Conservation (phyloP, 305 asterid genomes). For the Fraxinus xanthoxyloides region DNA sequence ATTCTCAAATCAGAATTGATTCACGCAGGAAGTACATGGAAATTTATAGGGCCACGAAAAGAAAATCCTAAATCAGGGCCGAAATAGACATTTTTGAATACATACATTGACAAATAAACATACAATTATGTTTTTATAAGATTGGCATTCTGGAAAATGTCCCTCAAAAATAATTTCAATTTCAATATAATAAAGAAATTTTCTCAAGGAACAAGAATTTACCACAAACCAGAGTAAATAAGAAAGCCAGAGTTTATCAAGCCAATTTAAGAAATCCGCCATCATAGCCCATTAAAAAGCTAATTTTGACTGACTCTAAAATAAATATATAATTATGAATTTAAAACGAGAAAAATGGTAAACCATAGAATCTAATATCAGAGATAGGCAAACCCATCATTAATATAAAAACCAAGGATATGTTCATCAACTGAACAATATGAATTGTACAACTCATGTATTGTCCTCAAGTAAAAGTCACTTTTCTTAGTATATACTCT, state of each 20-base stretch:
- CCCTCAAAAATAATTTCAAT: too few relatives aligned
- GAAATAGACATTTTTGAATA: not conserved
- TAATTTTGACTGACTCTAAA: not conserved
- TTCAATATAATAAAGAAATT: too few relatives aligned
- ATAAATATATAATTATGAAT: not conserved
- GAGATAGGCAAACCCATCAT: not conserved
- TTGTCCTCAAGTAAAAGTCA: not conserved
- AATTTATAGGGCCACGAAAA: not conserved
- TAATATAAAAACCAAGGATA: too few relatives aligned
- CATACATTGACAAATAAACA: too few relatives aligned
- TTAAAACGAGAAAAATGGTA: not conserved
- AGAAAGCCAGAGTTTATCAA: too few relatives aligned
- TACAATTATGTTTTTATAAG: too few relatives aligned
- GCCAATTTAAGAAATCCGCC: not conserved
- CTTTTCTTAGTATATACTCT: not conserved
- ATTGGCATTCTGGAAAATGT: too few relatives aligned
- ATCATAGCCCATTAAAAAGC: not conserved
- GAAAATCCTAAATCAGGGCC: not conserved
- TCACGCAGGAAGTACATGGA: not conserved
- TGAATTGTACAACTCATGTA: not conserved
- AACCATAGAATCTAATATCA: not conserved
- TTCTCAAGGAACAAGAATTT: too few relatives aligned
- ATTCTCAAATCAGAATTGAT: not conserved
- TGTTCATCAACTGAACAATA: not conserved
- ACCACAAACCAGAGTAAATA: too few relatives aligned